Evolutionary conservation across 495 filamentous ascomycete genomes (phyloP).

Genomic region (Glonium stellatum): DNA sequence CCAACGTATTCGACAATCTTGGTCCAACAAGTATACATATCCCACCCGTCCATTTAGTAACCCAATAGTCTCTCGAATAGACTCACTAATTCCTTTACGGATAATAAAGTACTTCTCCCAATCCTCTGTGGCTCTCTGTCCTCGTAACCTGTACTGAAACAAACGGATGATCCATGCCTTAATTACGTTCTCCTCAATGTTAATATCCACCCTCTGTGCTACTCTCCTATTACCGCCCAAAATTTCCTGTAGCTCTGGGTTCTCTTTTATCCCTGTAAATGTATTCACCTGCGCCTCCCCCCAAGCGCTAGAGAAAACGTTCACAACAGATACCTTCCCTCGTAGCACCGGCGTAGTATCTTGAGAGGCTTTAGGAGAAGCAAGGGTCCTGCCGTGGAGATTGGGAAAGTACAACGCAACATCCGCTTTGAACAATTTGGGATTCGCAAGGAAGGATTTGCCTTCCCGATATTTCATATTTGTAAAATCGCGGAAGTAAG

Average conservation of each 20-base stretch:
- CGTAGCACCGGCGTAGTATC: slow-evolving; percentile 68
- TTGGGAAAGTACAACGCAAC: slow-evolving; percentile 90
- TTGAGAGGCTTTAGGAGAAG: slow-evolving; percentile 37
- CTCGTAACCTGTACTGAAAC: slow-evolving; percentile 58
- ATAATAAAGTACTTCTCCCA: slow-evolving; percentile 78
- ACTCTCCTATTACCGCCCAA: slow-evolving; percentile 41
- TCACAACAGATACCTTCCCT: slow-evolving; percentile 69
- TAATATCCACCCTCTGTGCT: slow-evolving; percentile 75
- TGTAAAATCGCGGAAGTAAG: slow-evolving; percentile 90
- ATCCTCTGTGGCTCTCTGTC: slow-evolving; percentile 48
- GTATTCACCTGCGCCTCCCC: slow-evolving; percentile 70
- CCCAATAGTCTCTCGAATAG: slow-evolving; percentile 70
- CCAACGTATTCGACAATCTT: slow-evolving; percentile 85
- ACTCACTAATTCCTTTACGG: slow-evolving; percentile 63
- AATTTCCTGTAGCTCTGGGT: slow-evolving; percentile 55
- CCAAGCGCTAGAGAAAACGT: slow-evolving; percentile 75
- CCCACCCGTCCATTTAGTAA: slow-evolving; percentile 83
- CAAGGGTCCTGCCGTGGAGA: slow-evolving; percentile 68
- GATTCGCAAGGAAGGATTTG: slow-evolving; percentile 79
- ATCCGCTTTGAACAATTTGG: slow-evolving; percentile 65
- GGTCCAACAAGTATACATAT: slow-evolving; percentile 88
- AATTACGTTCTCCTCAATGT: slow-evolving; percentile 72
- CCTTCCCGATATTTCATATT: slow-evolving; percentile 73
- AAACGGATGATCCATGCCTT: slow-evolving; percentile 67
- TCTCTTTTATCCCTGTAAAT: slow-evolving; percentile 57